Percentiles rank a stretch among this genome's conserved stretches.
phyloP scores from a whole-genome alignment of 1,139 yeast species.

The Sugiyamaella castrensis region DNA sequence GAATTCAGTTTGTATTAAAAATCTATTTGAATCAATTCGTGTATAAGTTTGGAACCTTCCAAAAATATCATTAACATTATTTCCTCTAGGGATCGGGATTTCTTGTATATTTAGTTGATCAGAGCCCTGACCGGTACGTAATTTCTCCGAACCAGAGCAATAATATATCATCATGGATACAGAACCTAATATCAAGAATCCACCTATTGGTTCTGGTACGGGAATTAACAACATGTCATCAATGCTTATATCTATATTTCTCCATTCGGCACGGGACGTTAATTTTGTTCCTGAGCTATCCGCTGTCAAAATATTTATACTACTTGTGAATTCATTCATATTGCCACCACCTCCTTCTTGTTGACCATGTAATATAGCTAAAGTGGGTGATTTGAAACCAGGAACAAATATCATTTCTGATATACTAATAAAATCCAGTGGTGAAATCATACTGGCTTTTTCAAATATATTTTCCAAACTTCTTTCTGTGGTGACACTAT shows the following conservation, averaged over 20 bases:
- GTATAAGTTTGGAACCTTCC: slow-evolving; percentile 12
- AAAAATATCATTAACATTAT: background rate
- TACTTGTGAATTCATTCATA: background rate
- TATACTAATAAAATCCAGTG: slow-evolving; percentile 17
- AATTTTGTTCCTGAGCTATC: slow-evolving; percentile 6
- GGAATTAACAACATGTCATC: slow-evolving; percentile 2
- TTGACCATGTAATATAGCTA: slow-evolving; percentile 15
- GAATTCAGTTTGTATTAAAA: slow-evolving; percentile 14
- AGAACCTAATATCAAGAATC: slow-evolving; percentile 6
- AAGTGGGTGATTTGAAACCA: slow-evolving; percentile 12
- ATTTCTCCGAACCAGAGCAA: slow-evolving; percentile 10
- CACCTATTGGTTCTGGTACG: slow-evolving; percentile 12
- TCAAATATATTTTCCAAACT: slow-evolving; percentile 7
- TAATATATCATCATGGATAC: slow-evolving; percentile 5
- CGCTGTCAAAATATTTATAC: background rate
- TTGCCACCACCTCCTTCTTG: background rate
- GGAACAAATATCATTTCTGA: slow-evolving; percentile 17
- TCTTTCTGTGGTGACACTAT: background rate
- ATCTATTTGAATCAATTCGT: slow-evolving; percentile 15
- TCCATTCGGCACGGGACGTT: slow-evolving; percentile 3
- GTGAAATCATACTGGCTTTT: slow-evolving; percentile 3
- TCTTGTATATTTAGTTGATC: slow-evolving; percentile 2
- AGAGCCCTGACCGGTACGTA: slow-evolving; percentile 9
- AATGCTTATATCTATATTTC: slow-evolving; percentile 1
- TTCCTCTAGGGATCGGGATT: slow-evolving; percentile 1